A percentile compares a stretch with the other conserved stretches of the same genome.
These are phyloP conservation scores for Amanita jacksonii DNA, from an alignment of 768 basidiomycete genomes.

Conservation along the genomic window DNA sequence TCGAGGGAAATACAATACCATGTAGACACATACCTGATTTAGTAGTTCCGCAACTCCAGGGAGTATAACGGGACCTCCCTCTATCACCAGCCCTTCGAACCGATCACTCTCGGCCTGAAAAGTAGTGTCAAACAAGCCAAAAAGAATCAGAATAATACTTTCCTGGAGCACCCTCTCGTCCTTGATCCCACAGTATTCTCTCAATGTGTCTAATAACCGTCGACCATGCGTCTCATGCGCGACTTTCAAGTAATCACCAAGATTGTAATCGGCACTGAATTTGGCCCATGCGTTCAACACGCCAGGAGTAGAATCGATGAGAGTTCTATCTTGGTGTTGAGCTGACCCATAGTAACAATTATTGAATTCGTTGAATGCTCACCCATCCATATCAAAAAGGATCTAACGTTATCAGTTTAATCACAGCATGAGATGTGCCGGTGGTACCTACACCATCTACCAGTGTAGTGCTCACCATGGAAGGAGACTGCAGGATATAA, in stretches of 20 bases:
- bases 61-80: conserved; percentile 51
- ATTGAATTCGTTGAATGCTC: conserved; percentile 11
- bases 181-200: conserved; percentile 53
- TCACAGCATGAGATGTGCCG: not conserved
- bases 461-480: conserved; percentile 13
- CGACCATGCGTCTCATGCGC: conserved; percentile 67
- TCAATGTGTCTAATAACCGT: conserved; percentile 65
- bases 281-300: conserved; percentile 70
- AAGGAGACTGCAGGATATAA: no score
- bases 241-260: conserved; percentile 36
- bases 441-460: conserved; percentile 43
- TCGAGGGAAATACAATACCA: not conserved
- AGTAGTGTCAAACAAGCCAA: not conserved
- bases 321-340: conserved; percentile 34
- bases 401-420: conserved; percentile 28
- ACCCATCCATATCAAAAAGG: conserved; percentile 69
- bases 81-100: conserved; percentile 70
- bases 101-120: conserved; percentile 56
- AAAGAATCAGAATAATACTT: conserved; percentile 11
- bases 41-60: conserved; percentile 58
- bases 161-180: conserved; percentile 52
- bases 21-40: conserved; percentile 28
- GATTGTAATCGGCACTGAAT: conserved; percentile 53
- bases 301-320: conserved; percentile 79
- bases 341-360: not conserved